Conservation (phyloP, 306 rosid species). For the Mimosa pudica region DNA sequence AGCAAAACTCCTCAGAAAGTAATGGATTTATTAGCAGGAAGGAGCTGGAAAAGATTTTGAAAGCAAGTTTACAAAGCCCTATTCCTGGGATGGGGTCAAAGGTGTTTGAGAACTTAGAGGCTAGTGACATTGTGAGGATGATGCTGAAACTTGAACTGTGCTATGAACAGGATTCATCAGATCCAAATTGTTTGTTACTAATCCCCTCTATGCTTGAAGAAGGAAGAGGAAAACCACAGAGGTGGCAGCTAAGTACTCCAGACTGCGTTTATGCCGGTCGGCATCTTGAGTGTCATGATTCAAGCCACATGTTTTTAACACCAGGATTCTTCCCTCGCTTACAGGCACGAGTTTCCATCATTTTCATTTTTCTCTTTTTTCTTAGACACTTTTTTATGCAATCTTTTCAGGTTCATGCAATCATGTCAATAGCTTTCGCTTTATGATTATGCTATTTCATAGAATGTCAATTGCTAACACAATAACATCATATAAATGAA, state of each 20-base stretch:
- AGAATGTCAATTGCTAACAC: neutral
- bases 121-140: slow-evolving; percentile 85
- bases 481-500: slow-evolving; percentile 4
- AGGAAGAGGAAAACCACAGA: slow-evolving; percentile 86
- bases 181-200: slow-evolving; percentile 64
- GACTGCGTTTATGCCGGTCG: slow-evolving; percentile 73
- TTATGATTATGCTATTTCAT: slow-evolving; percentile 14
- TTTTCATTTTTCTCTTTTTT: neutral
- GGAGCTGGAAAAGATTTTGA: slow-evolving; percentile 78
- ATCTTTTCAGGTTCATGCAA: neutral
- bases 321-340: slow-evolving; percentile 93
- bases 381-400: no score
- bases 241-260: slow-evolving; percentile 68
- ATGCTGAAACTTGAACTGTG: slow-evolving; percentile 96
- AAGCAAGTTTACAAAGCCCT: slow-evolving; percentile 74
- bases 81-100: slow-evolving; percentile 85
- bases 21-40: slow-evolving; percentile 73
- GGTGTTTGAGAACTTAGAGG: slow-evolving; percentile 83
- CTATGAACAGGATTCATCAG: slow-evolving; percentile 77
- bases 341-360: slow-evolving; percentile 57
- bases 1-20: slow-evolving; percentile 55
- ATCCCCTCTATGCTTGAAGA: slow-evolving; percentile 89
- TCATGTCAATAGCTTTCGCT: neutral
- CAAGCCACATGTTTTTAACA: slow-evolving; percentile 88
- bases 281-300: slow-evolving; percentile 94